Conservation (phyloP, 2,329 filamentous ascomycete genomes). For the Pseudopithomyces chartarum region DNA sequence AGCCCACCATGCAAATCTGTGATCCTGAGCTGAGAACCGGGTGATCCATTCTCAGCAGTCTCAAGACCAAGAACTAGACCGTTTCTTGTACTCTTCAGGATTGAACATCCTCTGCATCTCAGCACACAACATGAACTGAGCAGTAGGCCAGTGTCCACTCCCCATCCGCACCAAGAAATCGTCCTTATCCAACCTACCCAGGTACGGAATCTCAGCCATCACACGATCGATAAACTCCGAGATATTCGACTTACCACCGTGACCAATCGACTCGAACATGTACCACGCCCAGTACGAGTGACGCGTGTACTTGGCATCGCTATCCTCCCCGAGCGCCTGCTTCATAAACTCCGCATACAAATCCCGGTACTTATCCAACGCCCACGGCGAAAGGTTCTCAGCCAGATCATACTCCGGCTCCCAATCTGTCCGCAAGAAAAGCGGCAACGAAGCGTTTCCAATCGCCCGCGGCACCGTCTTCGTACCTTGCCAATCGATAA, state of each 20-base stretch:
- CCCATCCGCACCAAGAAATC: neutral
- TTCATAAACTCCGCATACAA: neutral
- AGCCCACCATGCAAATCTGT: too few relatives aligned
- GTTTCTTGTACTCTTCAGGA: neutral
- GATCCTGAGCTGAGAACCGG: too few relatives aligned
- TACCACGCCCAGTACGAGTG: neutral
- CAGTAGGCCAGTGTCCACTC: neutral
- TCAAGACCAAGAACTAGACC: too few relatives aligned
- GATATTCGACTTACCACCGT: neutral
- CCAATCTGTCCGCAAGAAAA: constrained; percentile 16
- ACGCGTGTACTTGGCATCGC: neutral
- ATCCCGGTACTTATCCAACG: neutral
- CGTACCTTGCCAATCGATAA: constrained; percentile 25
- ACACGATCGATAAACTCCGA: neutral
- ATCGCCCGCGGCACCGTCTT: constrained; percentile 13
- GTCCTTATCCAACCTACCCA: neutral
- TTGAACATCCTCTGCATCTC: neutral
- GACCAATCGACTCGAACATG: neutral
- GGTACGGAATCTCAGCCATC: neutral
- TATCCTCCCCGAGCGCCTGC: neutral
- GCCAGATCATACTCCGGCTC: neutral
- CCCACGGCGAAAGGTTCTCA: neutral
- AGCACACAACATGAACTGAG: neutral
- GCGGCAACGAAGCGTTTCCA: constrained; percentile 14
- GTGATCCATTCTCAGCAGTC: too few relatives aligned